These are phyloP conservation scores for Saccharomyces paradoxus DNA, from an alignment of 805 yeast species.

Conservation along the genomic window DNA sequence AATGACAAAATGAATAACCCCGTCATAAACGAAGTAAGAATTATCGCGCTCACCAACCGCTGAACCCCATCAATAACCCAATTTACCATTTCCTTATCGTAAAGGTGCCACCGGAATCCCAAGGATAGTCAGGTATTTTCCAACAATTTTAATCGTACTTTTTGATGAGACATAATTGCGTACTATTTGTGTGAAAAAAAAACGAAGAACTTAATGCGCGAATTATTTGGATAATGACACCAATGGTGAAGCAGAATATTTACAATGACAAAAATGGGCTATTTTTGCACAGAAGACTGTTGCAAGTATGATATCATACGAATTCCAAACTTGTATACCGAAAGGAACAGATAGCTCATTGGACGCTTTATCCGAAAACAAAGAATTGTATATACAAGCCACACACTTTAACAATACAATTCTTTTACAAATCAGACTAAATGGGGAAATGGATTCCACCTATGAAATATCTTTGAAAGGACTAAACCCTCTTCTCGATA, in stretches of 20 bases:
- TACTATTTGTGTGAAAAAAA: not conserved
- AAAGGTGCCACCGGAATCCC: not conserved
- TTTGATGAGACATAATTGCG: not conserved
- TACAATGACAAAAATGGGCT: not conserved
- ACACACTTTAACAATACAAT: slow-evolving; percentile 22
- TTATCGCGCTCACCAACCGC: slow-evolving; percentile 4
- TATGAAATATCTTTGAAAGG: slow-evolving; percentile 33
- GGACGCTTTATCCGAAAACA: not conserved
- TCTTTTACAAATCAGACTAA: slow-evolving; percentile 21
- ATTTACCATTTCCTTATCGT: not conserved
- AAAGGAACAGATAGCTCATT: not conserved
- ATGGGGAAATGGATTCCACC: slow-evolving; percentile 39
- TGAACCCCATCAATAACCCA: slow-evolving; percentile 4
- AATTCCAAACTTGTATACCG: not conserved
- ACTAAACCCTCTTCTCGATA: slow-evolving; percentile 9
- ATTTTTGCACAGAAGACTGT: not conserved
- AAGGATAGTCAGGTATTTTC: not conserved
- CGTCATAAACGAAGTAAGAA: slow-evolving; percentile 13
- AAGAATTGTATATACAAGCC: slow-evolving; percentile 7
- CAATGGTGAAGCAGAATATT: not conserved
- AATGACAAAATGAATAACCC: slow-evolving; percentile 24
- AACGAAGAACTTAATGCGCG: not conserved
- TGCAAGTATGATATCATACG: not conserved
- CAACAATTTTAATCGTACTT: not conserved
- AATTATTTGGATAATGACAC: not conserved